Base-by-base conservation (phyloP, 1,284 basidiomycete genomes). In the Stygiomarasmius scandens region DNA sequence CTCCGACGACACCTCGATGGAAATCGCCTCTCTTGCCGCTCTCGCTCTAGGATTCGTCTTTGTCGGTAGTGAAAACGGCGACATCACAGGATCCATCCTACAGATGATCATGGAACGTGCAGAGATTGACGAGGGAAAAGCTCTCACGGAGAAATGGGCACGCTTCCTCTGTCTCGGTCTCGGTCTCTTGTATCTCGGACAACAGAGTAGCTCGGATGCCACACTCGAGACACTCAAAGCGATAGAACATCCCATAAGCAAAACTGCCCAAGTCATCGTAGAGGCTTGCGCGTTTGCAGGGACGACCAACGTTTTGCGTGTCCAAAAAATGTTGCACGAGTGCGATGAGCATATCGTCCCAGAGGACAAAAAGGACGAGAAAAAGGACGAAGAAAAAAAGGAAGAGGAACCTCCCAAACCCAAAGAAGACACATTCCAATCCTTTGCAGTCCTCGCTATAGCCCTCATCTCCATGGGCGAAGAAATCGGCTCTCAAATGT, bases 381-480 rank as follows among this genome's bases (percentile, higher is more conserved):
- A 83, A 64, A 78, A 82, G 51, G 73, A 76, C 25, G 71, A 74
- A 36, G 79, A 84, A 55, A 80, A 86, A 64, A 83, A 87, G 52
- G 78, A 80, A 46, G 69, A 74, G 24, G 75, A 83, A 64, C 80
- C 84, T 55, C 74, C 86, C 11, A 76, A 82, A 2, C 81, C 82
- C 62, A 78, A 82, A 61, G 84, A 93, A 61, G 91, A 97, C 64
- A 89, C 90, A 36, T 95, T 93, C 82, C 94, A 98, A 74, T 86
- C 93, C 1, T 93, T 98, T 64, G 93, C 97, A 12, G 95, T 97
- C 43, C 83, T 99, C 47, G 96, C 94, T 45, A 94, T 99, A 65
- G 92, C 96, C 0, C 75, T 99, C 50, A 92, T 99, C 44, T 91
- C 96, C 1, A 99, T 99, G 96, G 97, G 97, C 43, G 97, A 99